Base-by-base conservation (phyloP, 305 asterid species). In the Fraxinus platypoda region DNA sequence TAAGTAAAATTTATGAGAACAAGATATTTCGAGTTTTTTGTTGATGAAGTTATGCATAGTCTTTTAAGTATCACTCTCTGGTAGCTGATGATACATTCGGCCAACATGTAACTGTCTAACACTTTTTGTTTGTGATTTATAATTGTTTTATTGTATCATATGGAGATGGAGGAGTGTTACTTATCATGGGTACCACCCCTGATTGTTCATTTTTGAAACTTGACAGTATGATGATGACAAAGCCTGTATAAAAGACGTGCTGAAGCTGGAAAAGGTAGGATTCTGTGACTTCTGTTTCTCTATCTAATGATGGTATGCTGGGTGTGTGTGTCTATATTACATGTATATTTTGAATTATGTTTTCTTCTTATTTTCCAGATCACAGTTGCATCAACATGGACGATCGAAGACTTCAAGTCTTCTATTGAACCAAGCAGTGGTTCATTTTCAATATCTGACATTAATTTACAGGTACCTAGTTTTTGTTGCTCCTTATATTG, bases 191-290 rank as follows among this genome's bases (percentile, higher is more conserved):
- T 70, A 70, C 41, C 23, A 28, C 25, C 41, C 13, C 25, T 52
- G 38, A 70, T 21, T 30, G 23, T 30, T 28, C 82, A 8, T 78
- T 79, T 80, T 81, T 66, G n/a, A 66, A 86, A 81, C 6, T 77
- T 75, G 84, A 85, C 92, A 95, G 99, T 95, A 91, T 80, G 96
- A 94, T 83, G 98, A 93, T 76, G 97, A 93, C 87, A 95, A 91
- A 83, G 78, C 92, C 34, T 88, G 80, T 46, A 77, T 95, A 83
- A 95, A 94, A 92, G 98, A 94, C 80, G 89, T 76, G 25, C 49
- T 95, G 87, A 95, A 95, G 92, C 90, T 85, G 81, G 98, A 91
- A 83, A 90, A 93, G 95, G 99, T 90, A 81, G 68, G 84, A 35
- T 62, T 73, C 25, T 80, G 49, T 33, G 78, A 78, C 66, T 81